Base-by-base conservation (phyloP, 2,329 filamentous ascomycete species). In the Chrysoporthe puriensis region DNA sequence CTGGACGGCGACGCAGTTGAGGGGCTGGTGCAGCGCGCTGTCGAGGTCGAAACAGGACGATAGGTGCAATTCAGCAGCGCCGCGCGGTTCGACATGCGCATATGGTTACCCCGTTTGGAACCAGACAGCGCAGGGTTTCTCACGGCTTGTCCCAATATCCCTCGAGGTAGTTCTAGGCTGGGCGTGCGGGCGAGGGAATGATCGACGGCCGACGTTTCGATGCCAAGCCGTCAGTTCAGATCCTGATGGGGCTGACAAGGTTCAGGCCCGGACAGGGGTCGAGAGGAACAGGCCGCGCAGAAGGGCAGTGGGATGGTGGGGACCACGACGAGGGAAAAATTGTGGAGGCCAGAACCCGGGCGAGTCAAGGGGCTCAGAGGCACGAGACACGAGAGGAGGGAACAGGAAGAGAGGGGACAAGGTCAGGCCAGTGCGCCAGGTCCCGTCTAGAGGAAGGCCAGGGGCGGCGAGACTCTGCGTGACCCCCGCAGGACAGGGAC, bases 171-270 rank as follows among this genome's bases (percentile, higher is more conserved):
- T 34, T 32, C 32, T 16, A 57, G 16, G 32, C 14, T 57, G 54
- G 54, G 16, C 14, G 54, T 40, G 34, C 18, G 40, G 54, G 21
- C 54, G 40, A 57, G 54, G 18, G 32, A 57, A 9, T 8, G 54
- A 57, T 57, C 54, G 34, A 40, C 54, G 34, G 14, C 32, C 32
- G 4, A 9, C 40, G 34, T 57, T 57, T 57, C 34, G 32, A 61
- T 61, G 59, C 59, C 42, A 44, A 61, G 42, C 59, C 59, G 59
- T 61, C 59, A 61, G 59, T 61, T 61, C n/a, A 44, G 59, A 61
- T 61, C 59, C 59, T 46, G 59, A 61, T 61, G 59, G 59, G 43
- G 59, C 42, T 42, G 42, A 46, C 26, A 34, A 44, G 42, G 36
- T 46, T n/a, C 42, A 46, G 59, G 21, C 5, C n/a, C 43, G 48